Base-by-base conservation (phyloP, 2,329 filamentous ascomycete genomes). In the Cladophialophora immunda region DNA sequence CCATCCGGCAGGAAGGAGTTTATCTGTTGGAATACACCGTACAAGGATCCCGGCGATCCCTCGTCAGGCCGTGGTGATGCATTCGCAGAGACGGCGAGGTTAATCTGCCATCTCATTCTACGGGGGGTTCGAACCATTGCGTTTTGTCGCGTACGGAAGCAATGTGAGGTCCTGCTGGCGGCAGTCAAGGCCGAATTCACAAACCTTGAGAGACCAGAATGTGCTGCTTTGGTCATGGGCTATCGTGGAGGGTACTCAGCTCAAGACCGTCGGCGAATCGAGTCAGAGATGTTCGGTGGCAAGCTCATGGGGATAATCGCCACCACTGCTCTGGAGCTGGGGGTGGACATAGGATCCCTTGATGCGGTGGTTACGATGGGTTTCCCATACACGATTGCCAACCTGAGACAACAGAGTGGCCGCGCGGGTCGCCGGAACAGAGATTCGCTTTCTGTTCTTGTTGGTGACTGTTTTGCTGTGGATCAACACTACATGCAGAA, bases 401-500 rank as follows among this genome's bases (percentile, higher is more conserved):
- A 98, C 75, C 83, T 98, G 55, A 88, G 95, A 9, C 95, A 99
- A 77, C 95, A 99, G 78, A 97, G 93, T 74, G 95, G 95, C 15
- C 88, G 95, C 74, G 95, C 95, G 22, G 95, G 95, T 13, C 87
- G 95, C 66, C 86, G 94, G 67, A 97, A 97, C 76, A 96, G 92
- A 75, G 95, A 99, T 77, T 97, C 94, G 0, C 83, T 99, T 2
- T 96, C 93, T 0, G 88, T 99, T 2, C 82, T 99, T 0, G 88
- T 99, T 0, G 95, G 94, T 2, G 94, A 97, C 75, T 89, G 89
- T 70, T 97, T 95, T 71, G 89, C 94, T 2, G 93, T 92, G 0
- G 95, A 99, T 76, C 95, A 99, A 76, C 89, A 96, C 76, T 99
- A 96, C 78, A 99, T 99, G 95, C 89, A 92, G 68, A 97, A 98